A percentile compares a stretch with the other conserved stretches of the same genome.
phyloP scores from a whole-genome alignment of 225 moss, liverwort and hornwort genomes.

The Pseudisothecium myosuroides region DNA sequence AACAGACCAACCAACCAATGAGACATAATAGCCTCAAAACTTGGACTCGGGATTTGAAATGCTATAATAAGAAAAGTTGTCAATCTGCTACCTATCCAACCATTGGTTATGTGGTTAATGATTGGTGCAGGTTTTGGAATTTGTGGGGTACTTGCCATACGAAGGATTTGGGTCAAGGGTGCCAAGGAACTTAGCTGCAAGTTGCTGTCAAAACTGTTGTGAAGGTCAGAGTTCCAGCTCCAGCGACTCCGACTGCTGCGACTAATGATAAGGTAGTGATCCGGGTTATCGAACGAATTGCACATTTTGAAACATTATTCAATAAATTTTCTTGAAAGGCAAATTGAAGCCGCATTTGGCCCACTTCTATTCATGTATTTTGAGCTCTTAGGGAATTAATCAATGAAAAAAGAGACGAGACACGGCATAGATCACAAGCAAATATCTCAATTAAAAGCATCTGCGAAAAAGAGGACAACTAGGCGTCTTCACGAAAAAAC shows the following conservation, averaged over 20 bases:
- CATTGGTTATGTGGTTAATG: not conserved
- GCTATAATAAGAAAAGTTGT: too few species aligned
- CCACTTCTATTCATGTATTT: not conserved
- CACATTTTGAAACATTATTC: not conserved
- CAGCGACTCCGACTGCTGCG: conserved; percentile 18
- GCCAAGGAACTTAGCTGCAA: not conserved
- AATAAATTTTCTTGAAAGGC: not conserved
- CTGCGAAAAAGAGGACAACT: not conserved
- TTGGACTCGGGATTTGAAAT: not conserved
- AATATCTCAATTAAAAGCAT: not conserved
- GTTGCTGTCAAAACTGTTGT: not conserved
- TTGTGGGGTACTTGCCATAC: conserved; percentile 21
- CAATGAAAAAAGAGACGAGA: not conserved
- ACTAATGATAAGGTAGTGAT: not conserved
- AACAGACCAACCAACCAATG: too few species aligned
- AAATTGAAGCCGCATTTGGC: not conserved
- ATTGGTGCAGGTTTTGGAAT: conserved; percentile 17
- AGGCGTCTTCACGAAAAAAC: not conserved
- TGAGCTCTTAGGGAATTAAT: too few species aligned
- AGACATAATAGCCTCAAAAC: not conserved
- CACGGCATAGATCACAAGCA: not conserved
- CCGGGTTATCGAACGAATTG: not conserved
- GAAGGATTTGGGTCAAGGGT: conserved; percentile 12
- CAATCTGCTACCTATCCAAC: not conserved
- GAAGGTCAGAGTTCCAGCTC: conserved; percentile 10